Evolutionary conservation across 805 yeast species (phyloP).

Genomic region (Sugiyamaella floridensis): DNA sequence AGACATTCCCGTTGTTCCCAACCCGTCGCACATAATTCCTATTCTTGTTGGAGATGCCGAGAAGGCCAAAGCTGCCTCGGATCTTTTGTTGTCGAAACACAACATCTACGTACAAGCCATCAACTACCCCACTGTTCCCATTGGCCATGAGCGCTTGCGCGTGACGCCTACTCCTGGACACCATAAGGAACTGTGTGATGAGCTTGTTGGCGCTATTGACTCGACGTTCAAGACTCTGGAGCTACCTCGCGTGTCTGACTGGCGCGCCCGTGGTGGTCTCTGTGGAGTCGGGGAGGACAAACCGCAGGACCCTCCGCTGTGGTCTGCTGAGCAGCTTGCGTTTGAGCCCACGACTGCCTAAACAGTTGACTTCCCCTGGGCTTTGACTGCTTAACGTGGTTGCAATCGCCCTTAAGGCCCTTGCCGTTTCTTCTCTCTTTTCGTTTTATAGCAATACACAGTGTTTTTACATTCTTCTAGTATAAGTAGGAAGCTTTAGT

Average conservation of each 20-base stretch:
- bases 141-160: slow-evolving; percentile 92
- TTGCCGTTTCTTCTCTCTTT: background rate
- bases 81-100: slow-evolving; percentile 73
- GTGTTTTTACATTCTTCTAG: no score
- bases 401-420: background rate
- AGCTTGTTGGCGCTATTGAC: slow-evolving; percentile 71
- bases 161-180: slow-evolving; percentile 99
- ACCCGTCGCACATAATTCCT: slow-evolving; percentile 96
- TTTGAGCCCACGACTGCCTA: slow-evolving; percentile 9
- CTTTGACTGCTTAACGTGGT: background rate
- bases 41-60: slow-evolving; percentile 91
- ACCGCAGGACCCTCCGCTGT: slow-evolving; percentile 44
- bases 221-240: slow-evolving; percentile 68
- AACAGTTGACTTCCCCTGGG: background rate
- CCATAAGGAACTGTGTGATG: slow-evolving; percentile 63
- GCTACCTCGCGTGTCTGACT: slow-evolving; percentile 67
- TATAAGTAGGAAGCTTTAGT: no score
- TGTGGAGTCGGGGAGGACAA: slow-evolving; percentile 72
- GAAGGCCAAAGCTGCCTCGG: slow-evolving; percentile 87
- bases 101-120: slow-evolving; percentile 95
- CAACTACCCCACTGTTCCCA: slow-evolving; percentile 95
- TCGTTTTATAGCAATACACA: no score
- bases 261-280: slow-evolving; percentile 79
- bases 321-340: slow-evolving; percentile 80
- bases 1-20: slow-evolving; percentile 94